Evolutionary conservation across 2,329 filamentous ascomycete species (phyloP).

Genomic region (Penicillium brasilianum): DNA sequence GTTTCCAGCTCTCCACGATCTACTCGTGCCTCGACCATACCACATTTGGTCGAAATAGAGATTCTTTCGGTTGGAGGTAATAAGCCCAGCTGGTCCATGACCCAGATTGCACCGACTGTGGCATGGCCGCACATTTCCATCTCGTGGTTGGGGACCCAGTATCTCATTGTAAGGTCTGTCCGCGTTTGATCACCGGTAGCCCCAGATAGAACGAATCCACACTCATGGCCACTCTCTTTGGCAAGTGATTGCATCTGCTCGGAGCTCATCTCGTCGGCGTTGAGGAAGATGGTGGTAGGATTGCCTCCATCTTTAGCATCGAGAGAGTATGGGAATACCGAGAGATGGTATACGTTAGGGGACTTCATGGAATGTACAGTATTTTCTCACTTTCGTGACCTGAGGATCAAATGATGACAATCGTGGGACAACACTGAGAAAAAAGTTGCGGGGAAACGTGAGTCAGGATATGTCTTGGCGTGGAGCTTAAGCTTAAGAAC

Average conservation of each 20-base stretch:
- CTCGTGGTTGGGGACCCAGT: slow-evolving; percentile 20
- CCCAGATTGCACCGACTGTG: slow-evolving; percentile 22
- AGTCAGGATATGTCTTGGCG: neutral
- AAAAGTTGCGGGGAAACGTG: neutral
- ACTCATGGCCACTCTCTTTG: slow-evolving; percentile 10
- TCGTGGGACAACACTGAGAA: neutral
- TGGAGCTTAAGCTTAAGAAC: neutral
- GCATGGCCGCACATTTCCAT: slow-evolving; percentile 24
- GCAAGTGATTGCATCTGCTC: slow-evolving; percentile 12
- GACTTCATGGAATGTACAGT: slow-evolving; percentile 4
- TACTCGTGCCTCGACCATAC: slow-evolving; percentile 9
- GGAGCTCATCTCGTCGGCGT: slow-evolving; percentile 4
- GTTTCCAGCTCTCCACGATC: neutral
- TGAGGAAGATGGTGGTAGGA: slow-evolving; percentile 17
- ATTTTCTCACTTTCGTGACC: neutral
- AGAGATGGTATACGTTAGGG: slow-evolving; percentile 2
- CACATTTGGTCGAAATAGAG: slow-evolving; percentile 12
- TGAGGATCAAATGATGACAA: neutral
- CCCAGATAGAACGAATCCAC: slow-evolving; percentile 12
- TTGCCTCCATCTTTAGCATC: slow-evolving; percentile 11
- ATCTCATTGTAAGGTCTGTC: slow-evolving; percentile 12
- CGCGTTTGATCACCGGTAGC: neutral
- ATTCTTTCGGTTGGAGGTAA: neutral
- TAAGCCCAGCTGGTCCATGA: slow-evolving; percentile 14
- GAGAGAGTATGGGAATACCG: slow-evolving; percentile 14